These are phyloP conservation scores for Turnera subulata DNA, from an alignment of 345 rosid genomes.

Conservation along the genomic window DNA sequence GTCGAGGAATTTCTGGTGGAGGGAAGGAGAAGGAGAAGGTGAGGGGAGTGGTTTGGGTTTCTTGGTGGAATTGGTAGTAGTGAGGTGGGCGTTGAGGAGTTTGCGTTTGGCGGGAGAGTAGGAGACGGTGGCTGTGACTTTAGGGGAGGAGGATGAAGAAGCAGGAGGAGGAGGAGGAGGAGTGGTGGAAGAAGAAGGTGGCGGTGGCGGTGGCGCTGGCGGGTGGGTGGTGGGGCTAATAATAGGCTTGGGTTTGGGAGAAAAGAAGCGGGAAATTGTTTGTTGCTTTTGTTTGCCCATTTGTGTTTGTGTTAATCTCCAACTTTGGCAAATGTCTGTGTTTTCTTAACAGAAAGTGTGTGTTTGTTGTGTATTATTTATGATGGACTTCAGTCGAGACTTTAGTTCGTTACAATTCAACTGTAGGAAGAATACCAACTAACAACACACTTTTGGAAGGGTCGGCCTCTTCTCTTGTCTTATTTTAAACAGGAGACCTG, in stretches of 20 bases:
- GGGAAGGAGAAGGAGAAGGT: conserved; percentile 26
- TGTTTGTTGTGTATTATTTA: too few relatives aligned
- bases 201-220: conserved; percentile 21
- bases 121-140: conserved; percentile 59
- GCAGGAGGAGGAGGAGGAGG: conserved; percentile 13
- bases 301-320: too few relatives aligned
- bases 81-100: conserved; percentile 53
- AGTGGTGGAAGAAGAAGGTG: background rate
- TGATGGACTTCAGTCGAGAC: too few relatives aligned
- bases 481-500: too few relatives aligned
- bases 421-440: too few relatives aligned
- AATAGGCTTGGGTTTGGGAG: conserved; percentile 60
- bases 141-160: conserved; percentile 22
- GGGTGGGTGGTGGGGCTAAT: conserved; percentile 12
- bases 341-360: too few relatives aligned
- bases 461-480: too few relatives aligned
- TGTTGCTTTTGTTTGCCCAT: conserved; percentile 88
- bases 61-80: conserved; percentile 54
- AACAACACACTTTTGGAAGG: too few relatives aligned
- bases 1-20: conserved; percentile 48
- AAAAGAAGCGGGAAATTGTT: conserved; percentile 80
- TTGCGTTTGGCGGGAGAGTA: conserved; percentile 76
- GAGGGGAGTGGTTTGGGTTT: conserved; percentile 40
- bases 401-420: too few relatives aligned
- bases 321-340: too few relatives aligned